Percentiles rank a stretch among this genome's conserved stretches.
Conservation (phyloP, 345 rosid species). For the Hibiscus tridactylites region DNA sequence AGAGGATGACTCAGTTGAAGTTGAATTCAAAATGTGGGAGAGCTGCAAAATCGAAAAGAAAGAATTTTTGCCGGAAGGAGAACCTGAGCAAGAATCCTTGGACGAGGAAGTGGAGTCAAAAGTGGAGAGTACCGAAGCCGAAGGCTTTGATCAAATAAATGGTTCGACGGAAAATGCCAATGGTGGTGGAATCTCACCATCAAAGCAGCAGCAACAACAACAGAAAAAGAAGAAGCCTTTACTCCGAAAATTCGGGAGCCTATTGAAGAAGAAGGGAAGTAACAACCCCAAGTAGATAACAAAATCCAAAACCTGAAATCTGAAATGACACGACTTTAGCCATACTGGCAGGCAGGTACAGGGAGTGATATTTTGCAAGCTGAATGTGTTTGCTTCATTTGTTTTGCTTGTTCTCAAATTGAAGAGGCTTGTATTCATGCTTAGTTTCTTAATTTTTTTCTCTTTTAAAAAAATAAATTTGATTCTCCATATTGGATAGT, state of each 20-base stretch:
- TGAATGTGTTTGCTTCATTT: slow-evolving; percentile 30
- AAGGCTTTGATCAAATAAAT: not conserved
- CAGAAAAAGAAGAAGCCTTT: slow-evolving; percentile 81
- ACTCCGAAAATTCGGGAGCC: slow-evolving; percentile 80
- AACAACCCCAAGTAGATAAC: slow-evolving; percentile 48
- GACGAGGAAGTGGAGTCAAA: not conserved
- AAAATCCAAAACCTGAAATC: not conserved
- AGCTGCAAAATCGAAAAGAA: not conserved
- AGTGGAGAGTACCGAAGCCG: not conserved
- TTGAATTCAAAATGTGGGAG: not conserved
- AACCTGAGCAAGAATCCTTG: not conserved
- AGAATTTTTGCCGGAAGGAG: not conserved
- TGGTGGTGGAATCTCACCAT: not conserved
- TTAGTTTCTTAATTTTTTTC: slow-evolving; percentile 13
- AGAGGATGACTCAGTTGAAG: not conserved
- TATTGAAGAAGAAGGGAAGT: slow-evolving; percentile 79
- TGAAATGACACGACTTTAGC: slow-evolving; percentile 13
- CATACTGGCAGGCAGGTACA: slow-evolving; percentile 26
- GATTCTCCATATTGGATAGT: slow-evolving; percentile 17
- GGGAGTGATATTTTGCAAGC: slow-evolving; percentile 18
- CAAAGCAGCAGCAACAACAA: slow-evolving; percentile 18
- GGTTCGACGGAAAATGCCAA: not conserved
- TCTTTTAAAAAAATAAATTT: slow-evolving; percentile 5
- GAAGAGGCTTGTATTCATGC: slow-evolving; percentile 33
- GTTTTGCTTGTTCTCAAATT: slow-evolving; percentile 19